A percentile compares a stretch with the other conserved stretches of the same genome.
These are phyloP conservation scores for Mycena sanguinolenta DNA, from an alignment of 768 basidiomycete genomes.

Conservation along the genomic window DNA sequence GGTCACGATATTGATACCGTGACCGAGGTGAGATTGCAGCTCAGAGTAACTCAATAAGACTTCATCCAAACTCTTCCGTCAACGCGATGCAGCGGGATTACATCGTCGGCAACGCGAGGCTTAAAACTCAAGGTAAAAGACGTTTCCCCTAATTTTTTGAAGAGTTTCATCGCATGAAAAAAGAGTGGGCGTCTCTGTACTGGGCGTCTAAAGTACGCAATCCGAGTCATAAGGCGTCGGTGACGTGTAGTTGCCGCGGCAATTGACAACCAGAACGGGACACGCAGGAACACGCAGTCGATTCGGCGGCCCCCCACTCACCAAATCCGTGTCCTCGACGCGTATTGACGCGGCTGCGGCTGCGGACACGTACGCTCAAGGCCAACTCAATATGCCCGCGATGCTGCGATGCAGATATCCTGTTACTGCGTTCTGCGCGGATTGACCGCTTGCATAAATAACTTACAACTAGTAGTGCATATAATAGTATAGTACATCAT, in stretches of 20 bases:
- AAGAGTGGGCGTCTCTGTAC: conserved; percentile 6
- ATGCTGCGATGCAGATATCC: not conserved
- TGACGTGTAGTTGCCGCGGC: conserved; percentile 11
- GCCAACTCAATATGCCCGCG: not conserved
- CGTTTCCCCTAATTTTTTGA: not conserved
- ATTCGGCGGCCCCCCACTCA: not conserved
- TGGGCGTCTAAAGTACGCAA: conserved; percentile 24
- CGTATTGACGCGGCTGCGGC: conserved; percentile 26
- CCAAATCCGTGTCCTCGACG: conserved; percentile 4
- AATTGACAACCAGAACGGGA: not conserved
- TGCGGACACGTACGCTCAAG: conserved; percentile 19
- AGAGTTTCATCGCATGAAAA: not conserved
- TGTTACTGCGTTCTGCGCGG: not conserved
- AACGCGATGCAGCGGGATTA: not conserved
- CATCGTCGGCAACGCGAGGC: not conserved
- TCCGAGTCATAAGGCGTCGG: conserved; percentile 20
- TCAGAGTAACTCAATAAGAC: too few species aligned
- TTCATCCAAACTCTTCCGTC: not conserved
- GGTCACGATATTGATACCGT: not conserved
- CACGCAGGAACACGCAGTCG: conserved; percentile 33
- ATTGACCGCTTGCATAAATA: not conserved
- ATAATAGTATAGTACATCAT: conserved; percentile 8
- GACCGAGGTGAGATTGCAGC: not conserved
- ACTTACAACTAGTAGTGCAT: not conserved
- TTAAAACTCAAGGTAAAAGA: not conserved